A percentile compares a stretch with the other conserved stretches of the same genome.
phyloP scores from a whole-genome alignment of 176 grass and related monocot species.

The Rhynchospora pubera region DNA sequence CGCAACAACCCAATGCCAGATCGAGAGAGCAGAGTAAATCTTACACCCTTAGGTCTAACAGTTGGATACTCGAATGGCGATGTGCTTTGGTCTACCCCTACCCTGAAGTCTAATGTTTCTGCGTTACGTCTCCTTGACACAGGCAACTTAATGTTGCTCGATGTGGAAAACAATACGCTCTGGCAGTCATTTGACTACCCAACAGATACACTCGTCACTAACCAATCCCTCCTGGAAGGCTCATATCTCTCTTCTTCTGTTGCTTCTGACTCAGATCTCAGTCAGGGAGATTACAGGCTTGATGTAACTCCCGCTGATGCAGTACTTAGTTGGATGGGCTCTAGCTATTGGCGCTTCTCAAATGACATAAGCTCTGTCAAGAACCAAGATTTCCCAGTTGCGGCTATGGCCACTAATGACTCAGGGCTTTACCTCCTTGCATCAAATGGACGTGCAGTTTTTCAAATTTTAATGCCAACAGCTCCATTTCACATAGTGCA shows the following conservation, averaged over 20 bases:
- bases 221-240: constrained; percentile 27
- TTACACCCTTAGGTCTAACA: constrained; percentile 25
- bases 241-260: constrained; percentile 11
- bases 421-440: constrained; percentile 18
- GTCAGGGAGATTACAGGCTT: constrained; percentile 19
- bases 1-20: constrained; percentile 22
- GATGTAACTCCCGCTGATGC: constrained; percentile 19
- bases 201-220: constrained; percentile 33
- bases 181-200: constrained; percentile 47
- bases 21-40: constrained; percentile 11
- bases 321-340: constrained; percentile 7
- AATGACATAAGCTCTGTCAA: constrained; percentile 5
- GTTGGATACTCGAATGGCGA: constrained; percentile 13
- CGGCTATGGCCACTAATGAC: background rate
- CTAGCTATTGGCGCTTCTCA: constrained; percentile 2
- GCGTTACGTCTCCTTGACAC: constrained; percentile 23
- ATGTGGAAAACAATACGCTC: background rate
- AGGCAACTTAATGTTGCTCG: constrained; percentile 32
- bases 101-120: background rate
- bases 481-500: constrained; percentile 13
- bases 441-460: constrained; percentile 27
- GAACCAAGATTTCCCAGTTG: background rate
- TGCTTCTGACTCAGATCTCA: background rate
- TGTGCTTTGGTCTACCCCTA: constrained; percentile 31
- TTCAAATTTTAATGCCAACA: background rate